A percentile compares a stretch with the other conserved stretches of the same genome.
Conservation (phyloP, 2,329 filamentous ascomycete genomes). For the Diaporthe australafricana region DNA sequence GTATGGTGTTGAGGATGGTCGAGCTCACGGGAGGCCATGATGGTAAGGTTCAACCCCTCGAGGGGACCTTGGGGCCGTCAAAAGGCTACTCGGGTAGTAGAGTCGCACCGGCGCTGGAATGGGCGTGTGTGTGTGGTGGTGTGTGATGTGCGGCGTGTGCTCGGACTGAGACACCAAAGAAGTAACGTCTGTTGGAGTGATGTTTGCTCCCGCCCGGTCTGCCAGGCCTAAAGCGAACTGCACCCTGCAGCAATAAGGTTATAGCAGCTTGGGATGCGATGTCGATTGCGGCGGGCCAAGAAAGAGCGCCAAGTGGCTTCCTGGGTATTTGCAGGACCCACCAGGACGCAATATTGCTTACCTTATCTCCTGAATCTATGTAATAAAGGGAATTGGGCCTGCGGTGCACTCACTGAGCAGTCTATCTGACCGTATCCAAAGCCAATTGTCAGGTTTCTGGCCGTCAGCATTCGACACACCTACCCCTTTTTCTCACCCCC, state of each 20-base stretch:
- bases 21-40: conserved; percentile 49
- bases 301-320: conserved; percentile 32
- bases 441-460: conserved; percentile 19
- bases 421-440: not conserved
- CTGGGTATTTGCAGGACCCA: conserved; percentile 14
- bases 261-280: conserved; percentile 26
- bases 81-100: conserved; percentile 27
- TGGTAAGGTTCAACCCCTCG: conserved; percentile 37
- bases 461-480: no score
- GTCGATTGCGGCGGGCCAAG: conserved; percentile 30
- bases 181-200: conserved; percentile 14
- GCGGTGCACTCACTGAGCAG: not conserved
- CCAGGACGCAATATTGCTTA: conserved; percentile 20
- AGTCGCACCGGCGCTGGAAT: conserved; percentile 16
- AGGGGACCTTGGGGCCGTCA: conserved; percentile 29
- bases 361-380: not conserved
- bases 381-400: not conserved
- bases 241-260: conserved; percentile 23
- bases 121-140: not conserved
- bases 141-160: conserved; percentile 18
- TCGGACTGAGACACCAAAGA: conserved; percentile 26
- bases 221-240: conserved; percentile 26
- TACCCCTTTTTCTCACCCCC: not conserved
- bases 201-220: conserved; percentile 27
- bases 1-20: conserved; percentile 14